These are phyloP conservation scores for Trypanosoma melophagium DNA, from an alignment of 208 protist species.

Conservation along the genomic window DNA sequence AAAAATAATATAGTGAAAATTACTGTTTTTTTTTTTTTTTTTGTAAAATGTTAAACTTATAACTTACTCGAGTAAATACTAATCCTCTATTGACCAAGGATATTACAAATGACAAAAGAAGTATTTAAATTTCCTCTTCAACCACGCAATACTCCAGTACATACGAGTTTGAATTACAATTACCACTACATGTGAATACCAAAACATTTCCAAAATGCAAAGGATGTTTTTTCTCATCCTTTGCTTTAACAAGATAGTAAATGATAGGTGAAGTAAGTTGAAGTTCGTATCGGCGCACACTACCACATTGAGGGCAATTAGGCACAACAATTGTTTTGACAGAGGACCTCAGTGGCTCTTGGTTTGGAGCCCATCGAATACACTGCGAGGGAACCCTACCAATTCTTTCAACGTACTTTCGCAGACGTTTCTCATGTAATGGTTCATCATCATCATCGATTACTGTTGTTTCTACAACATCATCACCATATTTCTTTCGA, in stretches of 20 bases:
- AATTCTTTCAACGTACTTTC: slow-evolving; percentile 81
- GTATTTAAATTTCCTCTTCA: slow-evolving; percentile 74
- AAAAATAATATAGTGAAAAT: background rate
- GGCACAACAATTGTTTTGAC: slow-evolving; percentile 35
- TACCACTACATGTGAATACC: slow-evolving; percentile 72
- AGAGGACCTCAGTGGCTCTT: slow-evolving; percentile 57
- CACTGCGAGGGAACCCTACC: slow-evolving; percentile 73
- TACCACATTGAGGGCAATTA: slow-evolving; percentile 57
- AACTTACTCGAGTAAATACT: slow-evolving; percentile 9
- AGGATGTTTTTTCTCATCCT: slow-evolving; percentile 50
- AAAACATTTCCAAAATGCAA: slow-evolving; percentile 85
- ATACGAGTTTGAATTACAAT: slow-evolving; percentile 63
- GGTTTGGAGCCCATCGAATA: slow-evolving; percentile 81
- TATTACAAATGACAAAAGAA: background rate
- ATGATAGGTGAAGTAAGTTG: slow-evolving; percentile 80
- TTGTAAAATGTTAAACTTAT: background rate
- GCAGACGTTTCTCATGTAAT: slow-evolving; percentile 52
- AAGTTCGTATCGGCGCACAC: slow-evolving; percentile 67
- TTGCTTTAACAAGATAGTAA: slow-evolving; percentile 74
- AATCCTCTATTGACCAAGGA: background rate
- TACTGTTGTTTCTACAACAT: slow-evolving; percentile 61
- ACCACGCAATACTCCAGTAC: slow-evolving; percentile 63
- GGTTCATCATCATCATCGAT: slow-evolving; percentile 79
- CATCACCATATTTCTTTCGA: slow-evolving; percentile 48
- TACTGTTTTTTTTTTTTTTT: background rate